Conservation (phyloP, 176 grass and related monocot genomes). For the Zoysia pacifica region DNA sequence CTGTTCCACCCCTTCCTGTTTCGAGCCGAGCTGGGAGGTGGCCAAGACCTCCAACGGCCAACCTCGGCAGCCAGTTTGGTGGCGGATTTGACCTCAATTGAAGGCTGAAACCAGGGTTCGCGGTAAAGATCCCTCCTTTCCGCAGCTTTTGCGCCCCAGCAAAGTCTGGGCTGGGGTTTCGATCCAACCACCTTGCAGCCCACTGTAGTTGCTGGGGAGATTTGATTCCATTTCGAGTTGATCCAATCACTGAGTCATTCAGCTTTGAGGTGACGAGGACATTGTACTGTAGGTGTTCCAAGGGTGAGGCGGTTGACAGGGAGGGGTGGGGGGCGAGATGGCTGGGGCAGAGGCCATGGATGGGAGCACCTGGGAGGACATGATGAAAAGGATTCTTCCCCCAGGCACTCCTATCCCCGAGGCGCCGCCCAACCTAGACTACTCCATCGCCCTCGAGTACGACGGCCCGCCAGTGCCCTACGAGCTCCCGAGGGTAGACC, state of each 20-base stretch:
- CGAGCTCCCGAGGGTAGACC: no score
- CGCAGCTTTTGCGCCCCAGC: not conserved
- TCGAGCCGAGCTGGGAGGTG: not conserved
- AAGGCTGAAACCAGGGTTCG: not conserved
- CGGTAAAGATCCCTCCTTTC: constrained; percentile 6
- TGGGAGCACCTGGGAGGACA: constrained; percentile 71
- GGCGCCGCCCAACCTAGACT: constrained; percentile 76
- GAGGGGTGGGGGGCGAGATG: constrained; percentile 29
- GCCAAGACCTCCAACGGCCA: constrained; percentile 10
- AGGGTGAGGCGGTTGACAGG: constrained; percentile 9
- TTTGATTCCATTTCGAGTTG: constrained; percentile 1
- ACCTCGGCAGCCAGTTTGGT: not conserved
- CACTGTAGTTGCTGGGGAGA: not conserved
- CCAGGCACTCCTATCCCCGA: constrained; percentile 84
- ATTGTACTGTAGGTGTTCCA: not conserved
- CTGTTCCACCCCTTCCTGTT: constrained; percentile 8
- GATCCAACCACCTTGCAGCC: not conserved
- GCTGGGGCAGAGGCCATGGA: constrained; percentile 48
- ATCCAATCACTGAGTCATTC: not conserved
- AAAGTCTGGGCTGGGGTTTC: not conserved
- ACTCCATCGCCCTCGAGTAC: constrained; percentile 95
- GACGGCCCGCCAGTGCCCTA: constrained; percentile 81
- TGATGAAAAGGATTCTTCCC: constrained; percentile 82
- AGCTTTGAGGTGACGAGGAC: not conserved
- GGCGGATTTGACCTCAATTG: constrained; percentile 7